Evolutionary conservation across 257 asterid genomes (phyloP).

Genomic region (Gentiana straminea): DNA sequence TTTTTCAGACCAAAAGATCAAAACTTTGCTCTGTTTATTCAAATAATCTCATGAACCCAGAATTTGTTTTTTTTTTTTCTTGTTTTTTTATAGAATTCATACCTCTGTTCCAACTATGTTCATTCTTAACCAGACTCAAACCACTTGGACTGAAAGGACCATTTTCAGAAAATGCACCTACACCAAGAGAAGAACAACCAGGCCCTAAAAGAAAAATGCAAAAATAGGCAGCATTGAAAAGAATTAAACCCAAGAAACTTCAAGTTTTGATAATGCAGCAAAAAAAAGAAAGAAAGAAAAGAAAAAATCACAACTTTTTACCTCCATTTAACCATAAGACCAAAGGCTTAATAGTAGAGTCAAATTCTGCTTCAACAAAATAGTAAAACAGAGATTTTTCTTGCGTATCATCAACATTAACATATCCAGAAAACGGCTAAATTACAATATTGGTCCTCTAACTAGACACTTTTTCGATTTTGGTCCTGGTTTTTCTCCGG

Average conservation of each 20-base stretch:
- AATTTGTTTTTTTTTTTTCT: not conserved
- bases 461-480: too few relatives aligned
- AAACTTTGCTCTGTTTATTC: conserved; percentile 1
- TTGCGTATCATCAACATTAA: conserved; percentile 42
- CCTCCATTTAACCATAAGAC: conserved; percentile 76
- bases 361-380: conserved; percentile 52
- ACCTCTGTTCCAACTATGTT: conserved; percentile 71
- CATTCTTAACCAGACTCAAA: conserved; percentile 35
- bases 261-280: not conserved
- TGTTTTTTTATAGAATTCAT: not conserved
- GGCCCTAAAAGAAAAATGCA: conserved; percentile 36
- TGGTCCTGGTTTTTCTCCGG: too few relatives aligned
- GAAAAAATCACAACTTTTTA: conserved; percentile 5
- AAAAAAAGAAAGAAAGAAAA: not conserved
- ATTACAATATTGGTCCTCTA: too few relatives aligned
- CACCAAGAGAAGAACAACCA: conserved; percentile 69
- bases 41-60: not conserved
- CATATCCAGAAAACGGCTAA: conserved; percentile 42
- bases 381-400: conserved; percentile 51
- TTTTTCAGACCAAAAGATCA: conserved; percentile 11
- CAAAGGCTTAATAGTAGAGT: conserved; percentile 43
- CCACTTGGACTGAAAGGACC: conserved; percentile 66
- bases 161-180: conserved; percentile 75
- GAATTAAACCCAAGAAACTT: not conserved
- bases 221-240: not conserved